Evolutionary conservation across 2,329 filamentous ascomycete genomes (phyloP), one percentile per base, ranked within the genome.

Genomic region (Alternaria solani): DNA sequence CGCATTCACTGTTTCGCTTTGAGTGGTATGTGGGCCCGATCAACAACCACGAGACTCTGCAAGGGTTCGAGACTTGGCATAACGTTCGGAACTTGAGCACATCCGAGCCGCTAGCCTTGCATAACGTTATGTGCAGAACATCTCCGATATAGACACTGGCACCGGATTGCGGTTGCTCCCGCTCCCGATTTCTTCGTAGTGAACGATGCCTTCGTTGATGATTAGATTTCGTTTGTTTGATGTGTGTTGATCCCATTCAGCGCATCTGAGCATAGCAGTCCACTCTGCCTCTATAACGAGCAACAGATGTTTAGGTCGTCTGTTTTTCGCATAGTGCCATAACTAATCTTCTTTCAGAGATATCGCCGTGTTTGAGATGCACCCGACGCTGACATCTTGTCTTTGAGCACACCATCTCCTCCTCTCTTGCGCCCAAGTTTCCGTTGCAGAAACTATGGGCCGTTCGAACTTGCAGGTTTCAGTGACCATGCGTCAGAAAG

Each of bases 111-210:
- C 38, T 26, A 53, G 51, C 18, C 32, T 32, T 41, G 11, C 20
- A 32, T 14, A 20, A 18, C 26, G 26, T 20, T 20, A 16, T 16
- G n/a, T 14, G 36, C 30, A 18, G 20, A n/a, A 53, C 30, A 6
- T 43, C 16, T 30, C 25, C 36, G 36, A 41, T n/a, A 20, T 14
- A n/a, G 0, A n/a, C 38, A 36, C 51, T 53, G 18, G 38, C 12
- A 7, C 20, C 51, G 88, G 44, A 48, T 23, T 4, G 28, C 28
- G 44, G 11, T 18, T 48, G 11, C 44, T 23, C 28, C 44, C n/a
- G 44, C 18, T 48, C 30, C 44, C 28, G 18, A 12, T 14, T 9
- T 18, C 18, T 6, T 14, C 38, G 11, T 2, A 23, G 18, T 18
- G 0, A 14, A 41, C 0, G n/a, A n/a, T n/a, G n/a, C n/a, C n/a